A percentile compares a stretch with the other conserved stretches of the same genome.
These are phyloP conservation scores for Parachaetomium inaequale DNA, from an alignment of 495 filamentous ascomycete genomes.

Conservation along the genomic window DNA sequence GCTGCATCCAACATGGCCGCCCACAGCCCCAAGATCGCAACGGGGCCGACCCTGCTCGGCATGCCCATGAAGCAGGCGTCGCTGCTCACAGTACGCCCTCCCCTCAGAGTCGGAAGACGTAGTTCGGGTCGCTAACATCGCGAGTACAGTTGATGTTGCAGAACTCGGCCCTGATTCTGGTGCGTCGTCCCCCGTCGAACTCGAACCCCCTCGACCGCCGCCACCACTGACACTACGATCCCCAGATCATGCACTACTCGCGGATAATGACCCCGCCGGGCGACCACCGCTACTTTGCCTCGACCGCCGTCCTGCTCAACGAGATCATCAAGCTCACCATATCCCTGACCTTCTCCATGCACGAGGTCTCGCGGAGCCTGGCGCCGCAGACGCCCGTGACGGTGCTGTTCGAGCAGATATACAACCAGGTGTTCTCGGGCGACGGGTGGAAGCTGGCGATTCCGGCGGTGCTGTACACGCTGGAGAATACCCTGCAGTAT, in stretches of 20 bases:
- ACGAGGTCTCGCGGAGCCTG: conserved; percentile 73
- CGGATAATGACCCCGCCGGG: conserved; percentile 79
- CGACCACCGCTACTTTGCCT: conserved; percentile 84
- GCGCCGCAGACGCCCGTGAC: conserved; percentile 74
- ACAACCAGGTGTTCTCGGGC: conserved; percentile 75
- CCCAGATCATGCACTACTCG: conserved; percentile 85
- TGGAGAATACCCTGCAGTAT: conserved; percentile 91
- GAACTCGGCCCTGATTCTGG: conserved; percentile 74
- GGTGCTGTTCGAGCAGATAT: conserved; percentile 75
- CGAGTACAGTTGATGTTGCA: conserved; percentile 65
- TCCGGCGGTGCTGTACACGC: conserved; percentile 80
- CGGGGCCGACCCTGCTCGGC: conserved; percentile 53
- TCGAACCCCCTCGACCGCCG: neutral
- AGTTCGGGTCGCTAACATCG: conserved; percentile 29
- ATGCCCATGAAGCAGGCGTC: conserved; percentile 74
- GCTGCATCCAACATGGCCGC: conserved; percentile 33
- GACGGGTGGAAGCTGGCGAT: conserved; percentile 96
- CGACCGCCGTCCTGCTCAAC: conserved; percentile 90
- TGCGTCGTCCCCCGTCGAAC: conserved; percentile 34
- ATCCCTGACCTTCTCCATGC: conserved; percentile 78
- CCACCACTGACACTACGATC: conserved; percentile 15
- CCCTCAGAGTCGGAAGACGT: conserved; percentile 18
- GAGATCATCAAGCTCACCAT: conserved; percentile 88
- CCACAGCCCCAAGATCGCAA: conserved; percentile 35
- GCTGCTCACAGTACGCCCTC: conserved; percentile 62